Base-by-base conservation (phyloP, 352 stramenopile species). In the Thalassiosira hispida region DNA sequence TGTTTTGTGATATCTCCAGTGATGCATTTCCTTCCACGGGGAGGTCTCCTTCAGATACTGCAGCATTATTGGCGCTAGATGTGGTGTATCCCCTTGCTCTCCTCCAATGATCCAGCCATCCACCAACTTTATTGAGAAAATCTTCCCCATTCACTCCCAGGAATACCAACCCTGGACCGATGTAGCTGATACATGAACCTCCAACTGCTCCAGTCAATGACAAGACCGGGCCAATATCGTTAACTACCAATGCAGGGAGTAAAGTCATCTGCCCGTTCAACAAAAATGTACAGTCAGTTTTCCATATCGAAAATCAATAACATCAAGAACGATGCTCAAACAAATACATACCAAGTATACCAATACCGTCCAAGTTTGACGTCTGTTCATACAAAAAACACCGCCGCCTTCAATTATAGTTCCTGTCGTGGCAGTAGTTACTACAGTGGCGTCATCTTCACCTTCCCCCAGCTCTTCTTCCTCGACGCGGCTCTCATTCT, bases 161-260 rank as follows among this genome's bases (percentile, higher is more conserved):
- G 73, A 85, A 93, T 8, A 84, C 70, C 3, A 91, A 38, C 29
- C 88, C 88, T 9, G 85, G 85, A 16, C 68, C 85, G 63, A 91
- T 87, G 47, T 91, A 93, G 9, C 80, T 71, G 22, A 93, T 74
- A 40, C 67, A 87, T 38, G 70, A 81, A 27, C 83, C 88, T 23
- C 83, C 88, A 16, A 93, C 59, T 9, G 88, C 77, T 8, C 88
- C 88, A 40, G 88, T 93, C 14, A 93, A 84, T 25, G 72, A 85
- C 0, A 93, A 51, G 9, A 93, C 83, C 27, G 88, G 85, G 25
- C 88, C 88, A 49, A 93, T 73, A 55, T 93, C 88, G 44, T 82
- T 59, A 6, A 93, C 65, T 53, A 93, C 64, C 62, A 93, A 66
- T 3, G 88, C 88, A 20, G 88, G 88, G 23, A 91, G 53, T 18